Evolutionary conservation across 2,329 filamentous ascomycete genomes (phyloP).

Genomic region (Arthrobotrys megalospora): DNA sequence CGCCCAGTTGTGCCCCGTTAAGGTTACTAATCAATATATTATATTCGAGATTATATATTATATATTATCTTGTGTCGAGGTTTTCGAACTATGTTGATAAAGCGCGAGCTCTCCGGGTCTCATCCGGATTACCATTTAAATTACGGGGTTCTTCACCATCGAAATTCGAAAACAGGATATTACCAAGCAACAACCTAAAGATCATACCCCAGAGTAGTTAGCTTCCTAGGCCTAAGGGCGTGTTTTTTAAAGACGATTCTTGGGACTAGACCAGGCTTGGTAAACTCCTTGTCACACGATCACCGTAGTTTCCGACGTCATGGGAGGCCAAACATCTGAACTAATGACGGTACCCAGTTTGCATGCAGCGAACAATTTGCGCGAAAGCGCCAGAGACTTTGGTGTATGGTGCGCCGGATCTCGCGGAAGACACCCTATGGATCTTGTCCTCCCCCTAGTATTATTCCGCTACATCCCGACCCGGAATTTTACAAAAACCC

Average conservation of each 20-base stretch:
- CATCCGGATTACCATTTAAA: constrained; percentile 10
- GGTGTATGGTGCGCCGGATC: too few relatives aligned
- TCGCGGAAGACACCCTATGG: too few relatives aligned
- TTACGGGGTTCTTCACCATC: neutral
- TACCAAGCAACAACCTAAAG: constrained; percentile 3
- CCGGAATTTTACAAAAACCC: too few relatives aligned
- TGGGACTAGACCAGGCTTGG: neutral
- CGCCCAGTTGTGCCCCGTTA: neutral
- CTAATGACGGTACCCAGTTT: neutral
- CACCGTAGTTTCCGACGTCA: neutral
- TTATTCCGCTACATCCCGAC: too few relatives aligned
- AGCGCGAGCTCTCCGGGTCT: constrained; percentile 15
- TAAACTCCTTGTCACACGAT: neutral
- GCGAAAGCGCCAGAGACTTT: too few relatives aligned
- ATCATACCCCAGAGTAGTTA: neutral
- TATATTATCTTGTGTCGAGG: neutral
- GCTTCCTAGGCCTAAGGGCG: neutral
- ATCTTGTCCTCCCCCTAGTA: too few relatives aligned
- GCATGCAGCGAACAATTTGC: too few relatives aligned
- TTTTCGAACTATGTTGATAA: neutral
- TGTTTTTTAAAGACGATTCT: too few relatives aligned
- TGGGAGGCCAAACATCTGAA: neutral
- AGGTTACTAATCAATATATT: constrained; percentile 19
- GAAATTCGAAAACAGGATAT: constrained; percentile 30
- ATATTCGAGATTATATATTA: neutral